Conservation (phyloP, 2,329 filamentous ascomycete species). For the Harringtonia aguacate region DNA sequence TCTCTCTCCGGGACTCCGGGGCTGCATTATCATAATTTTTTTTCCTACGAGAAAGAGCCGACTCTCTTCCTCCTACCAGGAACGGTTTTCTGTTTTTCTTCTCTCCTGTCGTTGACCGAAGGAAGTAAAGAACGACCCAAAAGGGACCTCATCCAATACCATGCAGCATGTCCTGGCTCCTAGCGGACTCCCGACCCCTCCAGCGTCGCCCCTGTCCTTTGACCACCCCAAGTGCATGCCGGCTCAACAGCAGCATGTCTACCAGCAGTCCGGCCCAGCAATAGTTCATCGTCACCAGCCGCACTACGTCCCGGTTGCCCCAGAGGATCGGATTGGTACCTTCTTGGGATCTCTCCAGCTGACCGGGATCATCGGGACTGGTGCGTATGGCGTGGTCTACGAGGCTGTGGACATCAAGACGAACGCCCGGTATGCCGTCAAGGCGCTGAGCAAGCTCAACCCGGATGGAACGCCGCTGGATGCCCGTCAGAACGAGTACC, state of each 20-base stretch:
- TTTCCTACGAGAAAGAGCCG: background rate
- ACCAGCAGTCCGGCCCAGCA: slow-evolving; percentile 27
- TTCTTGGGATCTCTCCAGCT: slow-evolving; percentile 76
- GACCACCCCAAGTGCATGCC: slow-evolving; percentile 35
- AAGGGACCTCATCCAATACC: slow-evolving; percentile 25
- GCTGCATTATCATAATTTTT: too few relatives aligned
- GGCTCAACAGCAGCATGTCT: slow-evolving; percentile 29
- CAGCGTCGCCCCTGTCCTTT: slow-evolving; percentile 42
- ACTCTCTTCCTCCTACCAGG: background rate
- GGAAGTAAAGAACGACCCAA: background rate
- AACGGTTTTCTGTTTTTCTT: background rate
- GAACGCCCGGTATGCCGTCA: slow-evolving; percentile 80
- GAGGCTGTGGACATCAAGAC: slow-evolving; percentile 75
- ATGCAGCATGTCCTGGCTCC: slow-evolving; percentile 47
- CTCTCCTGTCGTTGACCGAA: background rate
- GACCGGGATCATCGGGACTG: slow-evolving; percentile 77
- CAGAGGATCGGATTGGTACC: slow-evolving; percentile 79
- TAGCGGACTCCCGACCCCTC: slow-evolving; percentile 47
- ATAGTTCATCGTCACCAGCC: slow-evolving; percentile 20
- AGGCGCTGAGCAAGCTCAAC: slow-evolving; percentile 90
- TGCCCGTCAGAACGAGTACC: slow-evolving; percentile 76
- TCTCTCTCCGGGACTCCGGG: too few relatives aligned
- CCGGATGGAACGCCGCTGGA: slow-evolving; percentile 61
- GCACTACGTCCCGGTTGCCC: slow-evolving; percentile 45
- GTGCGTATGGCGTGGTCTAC: slow-evolving; percentile 96